phyloP scores from a whole-genome alignment of 306 rosid genomes.

The Calophaca sinica region DNA sequence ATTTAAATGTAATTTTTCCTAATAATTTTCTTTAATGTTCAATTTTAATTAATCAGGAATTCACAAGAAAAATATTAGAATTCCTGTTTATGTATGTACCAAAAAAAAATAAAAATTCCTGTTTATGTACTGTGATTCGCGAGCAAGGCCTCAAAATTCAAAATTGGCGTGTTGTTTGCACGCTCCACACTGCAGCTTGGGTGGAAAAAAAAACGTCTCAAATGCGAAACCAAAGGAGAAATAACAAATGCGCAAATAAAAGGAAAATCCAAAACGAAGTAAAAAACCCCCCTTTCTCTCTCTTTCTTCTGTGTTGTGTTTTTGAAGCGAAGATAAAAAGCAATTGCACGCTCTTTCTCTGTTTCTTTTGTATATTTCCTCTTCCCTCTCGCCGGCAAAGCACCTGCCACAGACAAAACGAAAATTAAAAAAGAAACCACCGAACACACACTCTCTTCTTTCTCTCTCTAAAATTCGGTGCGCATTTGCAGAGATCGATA shows the following conservation, averaged over 20 bases:
- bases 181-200: neutral
- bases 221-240: neutral
- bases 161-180: neutral
- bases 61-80: no score
- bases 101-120: no score
- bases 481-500: conserved; percentile 48
- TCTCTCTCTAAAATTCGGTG: conserved; percentile 41
- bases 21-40: no score
- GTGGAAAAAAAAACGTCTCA: neutral
- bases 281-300: neutral
- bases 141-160: neutral
- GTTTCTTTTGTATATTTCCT: conserved; percentile 36
- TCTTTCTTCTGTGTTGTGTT: conserved; percentile 42
- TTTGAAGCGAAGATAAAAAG: conserved; percentile 60
- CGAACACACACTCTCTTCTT: conserved; percentile 16
- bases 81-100: neutral
- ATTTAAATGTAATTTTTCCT: no score
- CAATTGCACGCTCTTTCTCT: conserved; percentile 34
- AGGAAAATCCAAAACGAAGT: neutral
- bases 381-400: conserved; percentile 55
- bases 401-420: conserved; percentile 9
- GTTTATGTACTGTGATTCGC: neutral
- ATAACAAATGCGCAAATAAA: neutral
- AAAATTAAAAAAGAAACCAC: neutral
- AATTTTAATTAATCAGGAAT: no score